Evolutionary conservation across 805 yeast species (phyloP), one percentile per base, ranked within the genome.

Genomic region (Saturnispora dispora): DNA sequence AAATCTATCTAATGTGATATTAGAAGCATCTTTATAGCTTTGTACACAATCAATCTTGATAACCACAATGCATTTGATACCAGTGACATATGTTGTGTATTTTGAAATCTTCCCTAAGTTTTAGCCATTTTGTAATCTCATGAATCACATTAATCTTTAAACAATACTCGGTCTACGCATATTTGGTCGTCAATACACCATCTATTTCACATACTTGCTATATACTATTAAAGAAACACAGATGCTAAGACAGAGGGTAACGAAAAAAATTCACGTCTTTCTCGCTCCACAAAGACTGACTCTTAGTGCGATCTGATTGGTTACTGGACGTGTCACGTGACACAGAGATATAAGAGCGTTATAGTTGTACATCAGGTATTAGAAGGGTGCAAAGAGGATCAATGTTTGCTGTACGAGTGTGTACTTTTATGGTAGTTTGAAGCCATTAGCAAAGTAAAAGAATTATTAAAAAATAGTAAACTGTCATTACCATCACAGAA

Each of bases 231-330:
- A 40, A 40, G 44, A 40, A 40, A 22, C 44, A 40, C 20, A 13
- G 18, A 23, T 22, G 3, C 23, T 4, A 17, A 13, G 4, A 17
- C 28, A 17, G 1, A 10, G 3, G 11, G 22, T 6, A 22, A 23
- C 13, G 44, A 40, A 40, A 37, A 20, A 13, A 43, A 27, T 28
- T 37, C 33, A 25, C 17, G 13, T 28, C 23, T 30, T 47, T 40
- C 50, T 47, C 50, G 40, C 50, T 47, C 50, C 50, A 47, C 45
- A 25, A 17, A 25, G 13, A 30, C 17, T 4, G n/a, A 15, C 37
- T 28, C 25, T 17, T 8, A 18, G 18, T 44, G 50, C 44, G 39
- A 27, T 47, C 20, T 47, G 45, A 47, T 47, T 47, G 50, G 50
- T 28, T 28, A 30, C 5, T 3, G 4, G 17, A 4, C 13, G 1